Base-by-base conservation (phyloP, 768 basidiomycete genomes). In the Leccinum variicolor region DNA sequence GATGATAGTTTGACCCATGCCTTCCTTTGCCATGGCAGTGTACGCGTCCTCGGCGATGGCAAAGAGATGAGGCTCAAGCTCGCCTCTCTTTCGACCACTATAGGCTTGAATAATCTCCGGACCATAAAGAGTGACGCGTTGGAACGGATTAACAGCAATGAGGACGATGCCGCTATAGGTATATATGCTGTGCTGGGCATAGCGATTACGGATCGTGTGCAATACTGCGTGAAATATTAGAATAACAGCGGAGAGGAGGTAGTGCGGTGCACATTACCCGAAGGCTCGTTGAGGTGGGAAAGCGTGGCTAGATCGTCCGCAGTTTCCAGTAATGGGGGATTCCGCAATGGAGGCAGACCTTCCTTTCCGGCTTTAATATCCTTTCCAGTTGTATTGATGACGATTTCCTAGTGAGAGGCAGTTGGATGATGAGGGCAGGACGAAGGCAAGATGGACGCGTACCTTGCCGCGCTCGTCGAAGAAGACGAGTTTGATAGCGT, bases 1-100 rank as follows among this genome's bases (percentile, higher is more conserved):
- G 63, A 99, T 97, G 69, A 99, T 98, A 5, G 97, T 99, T 75
- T 99, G 97, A 60, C 98, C 95, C 75, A 88, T 85, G 59, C 91
- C 84, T 66, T 98, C 89, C 71, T 89, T 88, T 61, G 92, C 84
- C 97, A 98, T 98, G 55, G 92, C 92, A 13, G 94, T 95, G 72
- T 98, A 93, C 59, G 97, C 97, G 78, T 98, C 97, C 74, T 99
- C 97, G 10, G 97, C 97, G 64, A 99, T 99, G 21, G 97, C 97
- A 74, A 98, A 99, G 62, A 99, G 73, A 77, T 99, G 97, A 2
- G 97, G 97, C 68, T 98, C 97, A 34, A 98, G 80, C 59, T 98
- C 97, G 41, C 96, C 96, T 72, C 94, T 87, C 68, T 85, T 85
- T 53, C 93, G 79, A 54, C 93, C 94, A 60, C 89, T 90, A 73